These are phyloP conservation scores for Fusarium floridanum DNA, from an alignment of 2,329 filamentous ascomycete genomes.

Conservation along the genomic window DNA sequence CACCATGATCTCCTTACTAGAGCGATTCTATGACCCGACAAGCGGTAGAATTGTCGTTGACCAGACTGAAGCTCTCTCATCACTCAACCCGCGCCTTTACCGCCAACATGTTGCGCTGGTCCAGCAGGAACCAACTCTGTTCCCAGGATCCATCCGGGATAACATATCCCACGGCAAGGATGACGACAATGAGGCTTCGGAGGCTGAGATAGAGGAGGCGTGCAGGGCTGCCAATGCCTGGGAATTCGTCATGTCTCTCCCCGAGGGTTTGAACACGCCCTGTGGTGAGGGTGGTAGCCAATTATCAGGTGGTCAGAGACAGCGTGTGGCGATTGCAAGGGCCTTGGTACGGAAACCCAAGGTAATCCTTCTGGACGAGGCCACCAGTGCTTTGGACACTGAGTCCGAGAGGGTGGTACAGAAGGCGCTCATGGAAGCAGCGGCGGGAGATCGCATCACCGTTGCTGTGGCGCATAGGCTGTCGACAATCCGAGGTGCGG, in stretches of 20 bases:
- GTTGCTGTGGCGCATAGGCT: constrained; percentile 27
- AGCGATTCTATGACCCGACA: constrained; percentile 57
- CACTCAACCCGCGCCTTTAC: constrained; percentile 60
- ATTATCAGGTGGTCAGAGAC: constrained; percentile 9
- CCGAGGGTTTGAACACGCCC: neutral
- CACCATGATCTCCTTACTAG: constrained; percentile 66
- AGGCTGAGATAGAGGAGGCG: neutral
- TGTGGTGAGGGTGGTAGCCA: neutral
- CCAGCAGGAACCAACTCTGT: constrained; percentile 72
- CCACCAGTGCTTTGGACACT: constrained; percentile 11
- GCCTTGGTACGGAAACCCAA: constrained; percentile 11
- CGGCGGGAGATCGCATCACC: neutral
- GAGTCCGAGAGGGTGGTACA: constrained; percentile 18
- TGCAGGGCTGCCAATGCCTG: neutral
- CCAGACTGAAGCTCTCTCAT: constrained; percentile 41
- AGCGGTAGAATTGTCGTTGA: constrained; percentile 55
- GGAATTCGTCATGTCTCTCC: constrained; percentile 6
- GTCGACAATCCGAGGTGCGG: constrained; percentile 13
- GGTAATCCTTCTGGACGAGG: constrained; percentile 14
- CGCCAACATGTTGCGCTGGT: constrained; percentile 65
- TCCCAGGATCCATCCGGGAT: constrained; percentile 82
- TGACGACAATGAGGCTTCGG: neutral
- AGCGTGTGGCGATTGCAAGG: constrained; percentile 2
- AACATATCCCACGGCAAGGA: constrained; percentile 68
- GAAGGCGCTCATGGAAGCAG: constrained; percentile 11